Evolutionary conservation across 1,139 yeast genomes (phyloP).

Genomic region (Meyerozyma guilliermondii): DNA sequence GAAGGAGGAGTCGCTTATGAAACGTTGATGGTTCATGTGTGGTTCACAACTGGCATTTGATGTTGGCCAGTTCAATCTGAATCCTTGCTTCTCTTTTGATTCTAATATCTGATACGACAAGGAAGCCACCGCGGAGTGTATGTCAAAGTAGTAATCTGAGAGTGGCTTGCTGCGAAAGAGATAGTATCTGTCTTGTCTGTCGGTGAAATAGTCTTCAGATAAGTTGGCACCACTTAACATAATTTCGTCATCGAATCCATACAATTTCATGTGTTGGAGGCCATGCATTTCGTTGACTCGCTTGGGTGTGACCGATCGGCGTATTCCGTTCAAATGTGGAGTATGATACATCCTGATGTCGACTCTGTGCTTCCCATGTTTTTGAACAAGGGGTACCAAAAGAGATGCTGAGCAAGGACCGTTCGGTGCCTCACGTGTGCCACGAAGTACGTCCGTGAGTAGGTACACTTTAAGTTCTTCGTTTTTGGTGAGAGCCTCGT

Average conservation of each 20-base stretch:
- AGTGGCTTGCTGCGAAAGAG: conserved; percentile 53
- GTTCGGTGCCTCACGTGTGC: conserved; percentile 87
- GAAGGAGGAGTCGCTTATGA: conserved; percentile 54
- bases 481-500: conserved; percentile 53
- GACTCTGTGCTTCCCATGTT: conserved; percentile 56
- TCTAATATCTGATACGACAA: conserved; percentile 64
- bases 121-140: conserved; percentile 63
- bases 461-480: conserved; percentile 64
- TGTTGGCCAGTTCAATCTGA: conserved; percentile 68
- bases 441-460: conserved; percentile 82
- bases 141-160: conserved; percentile 65
- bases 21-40: conserved; percentile 49
- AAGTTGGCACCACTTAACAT: conserved; percentile 89
- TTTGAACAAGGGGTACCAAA: conserved; percentile 32
- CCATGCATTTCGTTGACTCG: conserved; percentile 91
- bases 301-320: conserved; percentile 64
- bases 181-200: conserved; percentile 92
- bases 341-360: conserved; percentile 85
- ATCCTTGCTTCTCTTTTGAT: conserved; percentile 39
- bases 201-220: conserved; percentile 88
- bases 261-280: conserved; percentile 93
- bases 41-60: conserved; percentile 75
- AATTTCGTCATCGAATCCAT: conserved; percentile 90
- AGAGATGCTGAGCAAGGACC: conserved; percentile 68
- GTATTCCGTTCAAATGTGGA: conserved; percentile 72